phyloP scores from a whole-genome alignment of 2,329 filamentous ascomycete genomes.

The Nemania sp. region DNA sequence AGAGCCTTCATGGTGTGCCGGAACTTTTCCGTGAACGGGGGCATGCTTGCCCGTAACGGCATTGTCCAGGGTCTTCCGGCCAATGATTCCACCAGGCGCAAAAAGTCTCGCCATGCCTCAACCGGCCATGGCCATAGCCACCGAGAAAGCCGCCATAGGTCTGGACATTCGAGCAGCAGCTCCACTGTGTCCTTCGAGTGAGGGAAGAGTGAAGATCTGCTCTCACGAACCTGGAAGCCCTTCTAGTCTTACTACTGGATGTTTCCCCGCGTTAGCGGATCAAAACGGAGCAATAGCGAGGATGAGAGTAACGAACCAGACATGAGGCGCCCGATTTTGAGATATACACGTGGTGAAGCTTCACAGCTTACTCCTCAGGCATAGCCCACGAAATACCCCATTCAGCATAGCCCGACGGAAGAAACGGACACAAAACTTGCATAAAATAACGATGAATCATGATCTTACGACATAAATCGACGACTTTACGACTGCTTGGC shows the following conservation, averaged over 20 bases:
- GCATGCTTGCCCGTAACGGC: conserved; percentile 76
- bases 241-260: conserved; percentile 29
- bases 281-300: conserved; percentile 20
- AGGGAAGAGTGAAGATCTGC: conserved; percentile 28
- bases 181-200: conserved; percentile 64
- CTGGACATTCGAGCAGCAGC: conserved; percentile 64
- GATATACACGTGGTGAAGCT: conserved; percentile 44
- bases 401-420: conserved; percentile 36
- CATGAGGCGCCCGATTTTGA: conserved; percentile 37
- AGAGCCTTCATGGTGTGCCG: conserved; percentile 96
- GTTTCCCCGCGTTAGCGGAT: conserved; percentile 33
- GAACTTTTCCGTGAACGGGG: conserved; percentile 95
- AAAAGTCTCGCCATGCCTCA: conserved; percentile 56
- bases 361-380: conserved; percentile 42
- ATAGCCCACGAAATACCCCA: conserved; percentile 39
- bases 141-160: conserved; percentile 52
- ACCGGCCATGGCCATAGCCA: conserved; percentile 46
- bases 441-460: conserved; percentile 41
- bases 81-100: conserved; percentile 55
- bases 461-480: conserved; percentile 39
- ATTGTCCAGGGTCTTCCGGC: conserved; percentile 68
- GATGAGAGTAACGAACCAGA: conserved; percentile 22
- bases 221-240: conserved; percentile 6
- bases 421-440: conserved; percentile 40
- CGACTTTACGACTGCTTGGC: conserved; percentile 33